These are phyloP conservation scores for Spencermartinsiella ligniputridi DNA, from an alignment of 1,139 yeast species.

Conservation along the genomic window DNA sequence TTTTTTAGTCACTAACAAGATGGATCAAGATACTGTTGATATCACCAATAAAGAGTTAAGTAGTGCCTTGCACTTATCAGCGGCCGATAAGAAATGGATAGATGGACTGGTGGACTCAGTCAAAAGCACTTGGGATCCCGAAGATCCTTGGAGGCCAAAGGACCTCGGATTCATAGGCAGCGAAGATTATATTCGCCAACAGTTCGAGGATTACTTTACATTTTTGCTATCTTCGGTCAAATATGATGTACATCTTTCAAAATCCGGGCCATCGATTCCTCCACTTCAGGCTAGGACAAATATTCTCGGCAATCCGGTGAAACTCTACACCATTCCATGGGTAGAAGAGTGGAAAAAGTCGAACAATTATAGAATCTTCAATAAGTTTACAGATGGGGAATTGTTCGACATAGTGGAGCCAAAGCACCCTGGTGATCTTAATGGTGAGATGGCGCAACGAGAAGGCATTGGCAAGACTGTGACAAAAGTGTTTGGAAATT, in stretches of 20 bases:
- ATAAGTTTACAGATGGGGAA: slow-evolving; percentile 75
- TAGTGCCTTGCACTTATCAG: slow-evolving; percentile 48
- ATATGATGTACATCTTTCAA: slow-evolving; percentile 54
- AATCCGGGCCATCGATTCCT: slow-evolving; percentile 37
- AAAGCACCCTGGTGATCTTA: slow-evolving; percentile 46
- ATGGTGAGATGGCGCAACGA: slow-evolving; percentile 18
- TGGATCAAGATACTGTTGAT: slow-evolving; percentile 48
- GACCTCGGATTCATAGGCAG: slow-evolving; percentile 60
- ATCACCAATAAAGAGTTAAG: slow-evolving; percentile 42
- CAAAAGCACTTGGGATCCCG: slow-evolving; percentile 39
- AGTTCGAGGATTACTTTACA: slow-evolving; percentile 83
- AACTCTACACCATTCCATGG: slow-evolving; percentile 51
- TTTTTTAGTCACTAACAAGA: slow-evolving; percentile 9
- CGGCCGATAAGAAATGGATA: slow-evolving; percentile 73
- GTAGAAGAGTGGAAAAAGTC: slow-evolving; percentile 62
- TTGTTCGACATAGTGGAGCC: slow-evolving; percentile 86
- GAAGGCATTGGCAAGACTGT: slow-evolving; percentile 29
- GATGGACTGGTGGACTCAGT: slow-evolving; percentile 42
- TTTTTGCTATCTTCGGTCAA: slow-evolving; percentile 72
- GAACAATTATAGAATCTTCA: slow-evolving; percentile 66
- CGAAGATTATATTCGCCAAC: slow-evolving; percentile 83
- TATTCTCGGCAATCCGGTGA: slow-evolving; percentile 40
- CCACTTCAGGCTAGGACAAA: slow-evolving; percentile 29
- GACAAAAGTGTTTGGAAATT: slow-evolving; percentile 26
- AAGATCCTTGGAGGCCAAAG: slow-evolving; percentile 42